These are phyloP conservation scores for Quercus wislizeni DNA, from an alignment of 306 rosid genomes.

Conservation along the genomic window DNA sequence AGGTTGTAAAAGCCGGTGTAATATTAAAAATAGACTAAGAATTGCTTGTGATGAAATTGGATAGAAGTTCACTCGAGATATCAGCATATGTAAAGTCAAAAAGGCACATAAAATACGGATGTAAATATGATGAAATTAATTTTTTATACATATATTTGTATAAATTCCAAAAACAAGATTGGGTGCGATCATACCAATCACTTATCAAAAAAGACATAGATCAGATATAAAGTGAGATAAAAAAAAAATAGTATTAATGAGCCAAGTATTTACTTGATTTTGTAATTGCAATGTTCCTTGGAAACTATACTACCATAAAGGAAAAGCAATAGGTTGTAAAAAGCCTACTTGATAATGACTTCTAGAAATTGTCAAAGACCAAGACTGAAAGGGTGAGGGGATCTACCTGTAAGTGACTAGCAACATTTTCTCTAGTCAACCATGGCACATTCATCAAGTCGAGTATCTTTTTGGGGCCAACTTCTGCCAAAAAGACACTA, in stretches of 20 bases:
- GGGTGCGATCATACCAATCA: no score
- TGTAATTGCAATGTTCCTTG: not conserved
- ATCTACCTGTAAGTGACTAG: slow-evolving; percentile 96
- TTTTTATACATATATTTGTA: not conserved
- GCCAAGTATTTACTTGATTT: not conserved
- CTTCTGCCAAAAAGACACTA: slow-evolving; percentile 78
- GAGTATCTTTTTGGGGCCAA: slow-evolving; percentile 92
- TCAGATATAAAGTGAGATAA: not conserved
- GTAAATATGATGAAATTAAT: not conserved
- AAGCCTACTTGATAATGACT: not conserved
- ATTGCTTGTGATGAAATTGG: not conserved
- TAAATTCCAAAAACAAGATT: not conserved
- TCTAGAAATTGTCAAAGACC: slow-evolving; percentile 18
- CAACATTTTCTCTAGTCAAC: slow-evolving; percentile 94
- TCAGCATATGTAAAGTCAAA: not conserved
- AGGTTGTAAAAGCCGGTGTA: not conserved
- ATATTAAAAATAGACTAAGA: not conserved
- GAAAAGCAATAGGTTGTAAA: not conserved
- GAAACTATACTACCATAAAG: not conserved
- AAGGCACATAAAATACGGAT: no score
- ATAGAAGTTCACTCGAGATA: not conserved
- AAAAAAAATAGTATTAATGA: not conserved
- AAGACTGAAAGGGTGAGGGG: slow-evolving; percentile 16
- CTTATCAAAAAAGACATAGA: no score
- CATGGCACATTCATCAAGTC: slow-evolving; percentile 94